These are phyloP conservation scores for Clarireedia paspali DNA, from an alignment of 2,329 filamentous ascomycete species.

Conservation along the genomic window DNA sequence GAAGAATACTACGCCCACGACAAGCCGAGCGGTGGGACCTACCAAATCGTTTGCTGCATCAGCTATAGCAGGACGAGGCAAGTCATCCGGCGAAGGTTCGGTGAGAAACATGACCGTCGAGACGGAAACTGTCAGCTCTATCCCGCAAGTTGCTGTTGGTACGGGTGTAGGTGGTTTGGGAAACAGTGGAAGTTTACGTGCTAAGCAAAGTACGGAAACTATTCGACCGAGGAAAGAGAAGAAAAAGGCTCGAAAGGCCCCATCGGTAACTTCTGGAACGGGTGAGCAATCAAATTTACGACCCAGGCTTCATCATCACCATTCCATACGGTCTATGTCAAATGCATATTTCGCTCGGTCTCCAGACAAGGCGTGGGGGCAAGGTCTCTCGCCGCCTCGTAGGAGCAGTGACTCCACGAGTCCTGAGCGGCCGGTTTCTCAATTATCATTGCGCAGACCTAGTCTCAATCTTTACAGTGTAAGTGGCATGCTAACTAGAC, in stretches of 20 bases:
- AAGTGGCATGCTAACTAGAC: conserved; percentile 39
- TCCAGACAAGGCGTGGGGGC: conserved; percentile 19
- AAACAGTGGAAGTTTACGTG: conserved; percentile 64
- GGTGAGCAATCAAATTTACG: conserved; percentile 47
- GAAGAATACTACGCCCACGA: conserved; percentile 32
- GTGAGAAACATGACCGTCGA: conserved; percentile 93
- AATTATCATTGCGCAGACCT: conserved; percentile 31
- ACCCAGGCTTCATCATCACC: conserved; percentile 34
- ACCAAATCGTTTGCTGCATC: conserved; percentile 57
- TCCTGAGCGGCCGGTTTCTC: conserved; percentile 21
- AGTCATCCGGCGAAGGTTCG: conserved; percentile 62
- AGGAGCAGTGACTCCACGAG: conserved; percentile 21
- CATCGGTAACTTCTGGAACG: conserved; percentile 61
- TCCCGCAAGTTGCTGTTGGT: conserved; percentile 73
- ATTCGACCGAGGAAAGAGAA: conserved; percentile 92
- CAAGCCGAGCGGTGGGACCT: conserved; percentile 43
- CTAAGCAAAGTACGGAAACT: conserved; percentile 90
- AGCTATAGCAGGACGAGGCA: conserved; percentile 55
- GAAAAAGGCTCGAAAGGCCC: conserved; percentile 68
- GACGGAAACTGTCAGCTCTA: conserved; percentile 88
- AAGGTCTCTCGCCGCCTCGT: conserved; percentile 21
- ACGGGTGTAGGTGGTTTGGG: conserved; percentile 59
- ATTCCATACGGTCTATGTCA: conserved; percentile 24
- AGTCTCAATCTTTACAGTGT: conserved; percentile 33
- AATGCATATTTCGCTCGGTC: conserved; percentile 15